Conservation (phyloP, 108 stramenopile species). For the Pseudonitzschia pungens region DNA sequence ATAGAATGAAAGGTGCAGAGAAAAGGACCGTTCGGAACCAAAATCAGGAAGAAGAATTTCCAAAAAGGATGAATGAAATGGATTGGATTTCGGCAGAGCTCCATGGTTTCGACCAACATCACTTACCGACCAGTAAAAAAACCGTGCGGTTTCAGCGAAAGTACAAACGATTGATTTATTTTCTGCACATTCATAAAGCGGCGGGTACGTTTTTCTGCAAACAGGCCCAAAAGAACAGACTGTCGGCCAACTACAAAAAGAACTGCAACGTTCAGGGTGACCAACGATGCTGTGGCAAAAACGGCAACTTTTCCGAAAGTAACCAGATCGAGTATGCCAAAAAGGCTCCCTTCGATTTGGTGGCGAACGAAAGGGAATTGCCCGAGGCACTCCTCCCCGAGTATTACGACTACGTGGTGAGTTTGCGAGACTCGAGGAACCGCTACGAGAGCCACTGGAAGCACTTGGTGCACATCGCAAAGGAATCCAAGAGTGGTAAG, state of each 20-base stretch:
- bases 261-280: conserved; percentile 44
- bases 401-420: conserved; percentile 35
- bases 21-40: too few relatives aligned
- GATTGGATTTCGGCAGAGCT: too few relatives aligned
- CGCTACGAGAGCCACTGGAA: conserved; percentile 43
- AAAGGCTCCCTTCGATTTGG: conserved; percentile 29
- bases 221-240: conserved; percentile 7
- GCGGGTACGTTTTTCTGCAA: conserved; percentile 31
- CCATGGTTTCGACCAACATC: neutral
- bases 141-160: neutral
- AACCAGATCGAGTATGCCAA: neutral
- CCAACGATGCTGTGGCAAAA: conserved; percentile 32
- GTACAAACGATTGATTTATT: conserved; percentile 25
- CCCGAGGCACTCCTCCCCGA: conserved; percentile 25
- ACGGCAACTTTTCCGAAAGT: neutral
- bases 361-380: conserved; percentile 40
- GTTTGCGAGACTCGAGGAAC: conserved; percentile 23
- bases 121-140: neutral
- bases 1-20: too few relatives aligned
- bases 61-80: too few relatives aligned
- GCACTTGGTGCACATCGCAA: conserved; percentile 21
- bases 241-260: conserved; percentile 5
- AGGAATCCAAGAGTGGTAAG: neutral
- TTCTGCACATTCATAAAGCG: conserved; percentile 43
- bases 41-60: too few relatives aligned